Evolutionary conservation across 2,329 filamentous ascomycete genomes (phyloP).

Genomic region (Lachnellula occidentalis): DNA sequence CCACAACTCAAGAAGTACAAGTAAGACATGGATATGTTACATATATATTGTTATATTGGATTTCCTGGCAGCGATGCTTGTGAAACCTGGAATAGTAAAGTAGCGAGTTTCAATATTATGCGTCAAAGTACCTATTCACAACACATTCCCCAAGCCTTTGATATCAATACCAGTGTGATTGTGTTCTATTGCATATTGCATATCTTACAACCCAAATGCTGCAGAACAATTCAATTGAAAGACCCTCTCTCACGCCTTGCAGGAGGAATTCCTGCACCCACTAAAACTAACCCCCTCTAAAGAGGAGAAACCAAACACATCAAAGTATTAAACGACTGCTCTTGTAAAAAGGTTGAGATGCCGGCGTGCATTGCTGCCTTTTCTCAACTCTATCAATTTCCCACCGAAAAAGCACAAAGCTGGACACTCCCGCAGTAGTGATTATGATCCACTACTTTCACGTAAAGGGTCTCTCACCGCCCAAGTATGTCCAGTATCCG

Average conservation of each 20-base stretch:
- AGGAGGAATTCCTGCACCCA: conserved; percentile 23
- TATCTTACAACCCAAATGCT: conserved; percentile 33
- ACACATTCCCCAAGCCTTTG: neutral
- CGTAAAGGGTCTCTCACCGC: conserved; percentile 12
- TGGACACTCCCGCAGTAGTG: conserved; percentile 9
- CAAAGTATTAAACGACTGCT: conserved; percentile 31
- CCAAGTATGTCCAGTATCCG: conserved; percentile 12
- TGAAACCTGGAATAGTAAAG: no score
- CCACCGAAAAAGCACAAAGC: conserved; percentile 18
- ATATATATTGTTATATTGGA: no score
- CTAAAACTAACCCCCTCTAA: conserved; percentile 21
- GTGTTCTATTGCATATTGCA: conserved; percentile 34
- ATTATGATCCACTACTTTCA: no score
- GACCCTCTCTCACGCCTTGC: conserved; percentile 29
- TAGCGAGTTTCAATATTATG: neutral
- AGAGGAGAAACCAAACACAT: conserved; percentile 27
- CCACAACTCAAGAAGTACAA: neutral
- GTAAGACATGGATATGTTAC: no score
- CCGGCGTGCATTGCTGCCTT: conserved; percentile 17
- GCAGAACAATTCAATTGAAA: conserved; percentile 27
- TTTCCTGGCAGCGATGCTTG: no score
- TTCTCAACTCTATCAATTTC: conserved; percentile 14
- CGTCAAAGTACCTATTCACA: neutral
- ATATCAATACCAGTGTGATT: conserved; percentile 8
- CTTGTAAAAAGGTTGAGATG: conserved; percentile 19